Evolutionary conservation across 1,284 basidiomycete genomes (phyloP), one percentile per base, ranked within the genome.

Genomic region (Heterobasidion irregulare): DNA sequence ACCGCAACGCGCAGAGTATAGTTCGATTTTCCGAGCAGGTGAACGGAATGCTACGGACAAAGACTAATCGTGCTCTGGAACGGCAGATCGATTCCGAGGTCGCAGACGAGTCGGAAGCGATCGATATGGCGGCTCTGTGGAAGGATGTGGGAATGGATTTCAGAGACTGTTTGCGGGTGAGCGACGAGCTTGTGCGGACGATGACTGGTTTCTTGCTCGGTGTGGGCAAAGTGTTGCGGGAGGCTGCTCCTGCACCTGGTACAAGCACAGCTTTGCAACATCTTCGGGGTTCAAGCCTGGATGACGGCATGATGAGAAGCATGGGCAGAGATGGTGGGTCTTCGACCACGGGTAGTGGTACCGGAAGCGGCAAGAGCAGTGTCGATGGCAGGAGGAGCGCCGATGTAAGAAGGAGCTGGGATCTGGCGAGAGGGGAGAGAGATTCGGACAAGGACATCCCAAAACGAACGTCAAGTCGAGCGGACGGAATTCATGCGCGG

Each of bases 1-100:
- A 79, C 51, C 73, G 79, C 53, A 78, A 73, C 53, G 84, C 86
- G 2, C 78, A 82, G 61, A 73, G 72, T n/a, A 75, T 90, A 35
- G 84, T 86, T 12, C 73, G 77, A 53, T 72, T 80, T 18, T 76
- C 86, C 9, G 83, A 87, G 59, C 75, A 75, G 57, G 69, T 92
- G 55, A 87, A 87, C 62, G 74, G 63, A 46, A 71, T 86, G 61
- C 66, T 90, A 59, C 75, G 82, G 48, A 63, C 68, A 2, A 79
- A 78, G 3, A 82, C 79, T 12, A 71, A 75, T 54, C 70, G 74
- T 45, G 83, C 86, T 1, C 65, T 89, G 49, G 84, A 88, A 58
- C 75, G 79, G 52, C 85, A 89, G 66, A 84, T 92, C 50, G 79
- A 86, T 47, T 79, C 83, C 0, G 87, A 90, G 64, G 79, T 91